A percentile compares a stretch with the other conserved stretches of the same genome.
phyloP scores from a whole-genome alignment of 2,329 filamentous ascomycete genomes.

The Exophiala viscosa region DNA sequence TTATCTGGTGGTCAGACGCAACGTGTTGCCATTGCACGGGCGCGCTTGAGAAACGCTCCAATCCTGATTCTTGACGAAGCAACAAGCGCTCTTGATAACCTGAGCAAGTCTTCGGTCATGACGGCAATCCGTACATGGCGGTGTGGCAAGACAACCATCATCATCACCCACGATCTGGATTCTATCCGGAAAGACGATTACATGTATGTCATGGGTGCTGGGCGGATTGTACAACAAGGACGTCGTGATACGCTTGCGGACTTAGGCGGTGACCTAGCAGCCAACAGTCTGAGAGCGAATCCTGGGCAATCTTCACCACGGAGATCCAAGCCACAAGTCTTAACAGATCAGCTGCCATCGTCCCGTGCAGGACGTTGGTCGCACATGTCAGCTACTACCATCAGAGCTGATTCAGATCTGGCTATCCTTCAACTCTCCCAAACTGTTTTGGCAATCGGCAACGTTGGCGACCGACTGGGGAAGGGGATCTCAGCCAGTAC shows the following conservation, averaged over 20 bases:
- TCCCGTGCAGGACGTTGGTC: too few relatives aligned
- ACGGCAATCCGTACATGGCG: constrained; percentile 75
- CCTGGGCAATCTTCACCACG: background rate
- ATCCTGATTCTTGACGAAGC: constrained; percentile 85
- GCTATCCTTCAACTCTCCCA: background rate
- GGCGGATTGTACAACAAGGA: constrained; percentile 66
- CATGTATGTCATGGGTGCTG: constrained; percentile 73
- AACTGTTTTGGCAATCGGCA: background rate
- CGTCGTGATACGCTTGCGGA: constrained; percentile 51
- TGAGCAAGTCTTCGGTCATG: constrained; percentile 65
- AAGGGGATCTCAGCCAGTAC: constrained; percentile 1
- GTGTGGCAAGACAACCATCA: constrained; percentile 75
- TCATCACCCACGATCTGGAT: constrained; percentile 85
- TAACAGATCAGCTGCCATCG: too few relatives aligned
- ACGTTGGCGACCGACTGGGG: background rate
- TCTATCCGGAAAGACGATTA: constrained; percentile 72
- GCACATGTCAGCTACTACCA: background rate
- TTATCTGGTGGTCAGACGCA: constrained; percentile 85
- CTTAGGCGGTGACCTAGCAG: background rate
- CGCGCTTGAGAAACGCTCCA: constrained; percentile 70
- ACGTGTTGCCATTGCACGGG: constrained; percentile 73
- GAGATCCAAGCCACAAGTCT: too few relatives aligned
- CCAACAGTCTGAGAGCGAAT: background rate
- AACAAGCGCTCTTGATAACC: constrained; percentile 79
- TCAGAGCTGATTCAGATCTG: background rate